These are phyloP conservation scores for Mycena capillaripes DNA, from an alignment of 768 basidiomycete species.

Conservation along the genomic window DNA sequence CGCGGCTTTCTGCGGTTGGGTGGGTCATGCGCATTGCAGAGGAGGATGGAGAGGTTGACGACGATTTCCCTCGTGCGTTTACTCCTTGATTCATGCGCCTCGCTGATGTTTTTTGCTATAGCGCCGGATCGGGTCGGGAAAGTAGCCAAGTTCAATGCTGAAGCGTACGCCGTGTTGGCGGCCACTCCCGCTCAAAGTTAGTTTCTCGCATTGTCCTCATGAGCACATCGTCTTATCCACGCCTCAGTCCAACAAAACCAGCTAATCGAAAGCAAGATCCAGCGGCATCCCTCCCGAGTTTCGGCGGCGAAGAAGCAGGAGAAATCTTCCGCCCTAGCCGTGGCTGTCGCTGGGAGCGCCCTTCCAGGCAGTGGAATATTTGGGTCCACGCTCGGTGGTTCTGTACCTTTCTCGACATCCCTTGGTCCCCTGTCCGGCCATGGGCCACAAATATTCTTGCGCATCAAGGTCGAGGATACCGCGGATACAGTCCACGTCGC, in stretches of 20 bases:
- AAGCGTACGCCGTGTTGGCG: slow-evolving; percentile 90
- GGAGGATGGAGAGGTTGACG: slow-evolving; percentile 98
- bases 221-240: slow-evolving; percentile 37
- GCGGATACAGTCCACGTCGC: slow-evolving; percentile 88
- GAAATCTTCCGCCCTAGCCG: slow-evolving; percentile 59
- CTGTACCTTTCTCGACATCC: slow-evolving; percentile 72
- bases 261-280: slow-evolving; percentile 83
- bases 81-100: not conserved
- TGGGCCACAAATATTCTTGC: slow-evolving; percentile 87
- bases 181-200: slow-evolving; percentile 79
- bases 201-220: slow-evolving; percentile 8
- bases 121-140: slow-evolving; percentile 92
- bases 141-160: slow-evolving; percentile 90
- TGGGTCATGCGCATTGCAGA: slow-evolving; percentile 97
- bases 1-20: slow-evolving; percentile 79
- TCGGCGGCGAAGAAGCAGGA: slow-evolving; percentile 72
- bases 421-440: slow-evolving; percentile 78
- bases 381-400: slow-evolving; percentile 56
- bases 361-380: slow-evolving; percentile 61
- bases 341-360: slow-evolving; percentile 49
- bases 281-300: slow-evolving; percentile 83
- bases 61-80: slow-evolving; percentile 94
- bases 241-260: slow-evolving; percentile 80
- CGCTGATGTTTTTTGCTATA: slow-evolving; percentile 47
- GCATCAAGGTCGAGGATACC: slow-evolving; percentile 84